Percentiles rank a stretch among this genome's conserved stretches.
These are phyloP conservation scores for Ramalina peruviana DNA, from an alignment of 495 filamentous ascomycete genomes.

Conservation along the genomic window DNA sequence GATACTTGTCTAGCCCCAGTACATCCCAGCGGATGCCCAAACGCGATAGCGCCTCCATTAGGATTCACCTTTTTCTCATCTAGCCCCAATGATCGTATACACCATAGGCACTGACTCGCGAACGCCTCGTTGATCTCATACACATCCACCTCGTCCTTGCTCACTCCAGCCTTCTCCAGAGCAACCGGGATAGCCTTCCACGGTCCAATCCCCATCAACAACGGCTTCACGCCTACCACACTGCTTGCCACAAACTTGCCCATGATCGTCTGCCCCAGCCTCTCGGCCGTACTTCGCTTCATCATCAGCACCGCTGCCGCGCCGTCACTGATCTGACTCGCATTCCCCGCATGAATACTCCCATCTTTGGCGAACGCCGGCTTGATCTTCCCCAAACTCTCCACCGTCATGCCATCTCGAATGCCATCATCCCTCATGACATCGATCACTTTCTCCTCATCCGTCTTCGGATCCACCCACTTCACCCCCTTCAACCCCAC, in stretches of 20 bases:
- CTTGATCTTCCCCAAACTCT: conserved; percentile 77
- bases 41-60: conserved; percentile 97
- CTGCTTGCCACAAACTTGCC: conserved; percentile 79
- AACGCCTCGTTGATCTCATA: conserved; percentile 99
- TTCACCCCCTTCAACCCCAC: conserved; percentile 62
- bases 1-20: conserved; percentile 89
- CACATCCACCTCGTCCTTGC: conserved; percentile 86
- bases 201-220: conserved; percentile 92
- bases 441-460: conserved; percentile 70
- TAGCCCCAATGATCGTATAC: conserved; percentile 73
- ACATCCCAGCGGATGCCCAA: conserved; percentile 90
- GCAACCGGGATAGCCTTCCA: conserved; percentile 93
- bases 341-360: conserved; percentile 91
- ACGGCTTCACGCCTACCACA: conserved; percentile 77
- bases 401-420: conserved; percentile 68
- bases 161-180: conserved; percentile 71
- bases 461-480: conserved; percentile 76
- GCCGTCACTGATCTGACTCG: conserved; percentile 88
- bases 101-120: conserved; percentile 89
- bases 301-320: conserved; percentile 91
- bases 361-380: conserved; percentile 87
- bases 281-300: conserved; percentile 84
- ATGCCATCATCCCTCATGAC: conserved; percentile 84
- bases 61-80: conserved; percentile 65
- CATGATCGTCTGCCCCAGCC: conserved; percentile 73